These are phyloP conservation scores for Salicornia ramosissima DNA, from an alignment of 148 eudicot species.

Conservation along the genomic window DNA sequence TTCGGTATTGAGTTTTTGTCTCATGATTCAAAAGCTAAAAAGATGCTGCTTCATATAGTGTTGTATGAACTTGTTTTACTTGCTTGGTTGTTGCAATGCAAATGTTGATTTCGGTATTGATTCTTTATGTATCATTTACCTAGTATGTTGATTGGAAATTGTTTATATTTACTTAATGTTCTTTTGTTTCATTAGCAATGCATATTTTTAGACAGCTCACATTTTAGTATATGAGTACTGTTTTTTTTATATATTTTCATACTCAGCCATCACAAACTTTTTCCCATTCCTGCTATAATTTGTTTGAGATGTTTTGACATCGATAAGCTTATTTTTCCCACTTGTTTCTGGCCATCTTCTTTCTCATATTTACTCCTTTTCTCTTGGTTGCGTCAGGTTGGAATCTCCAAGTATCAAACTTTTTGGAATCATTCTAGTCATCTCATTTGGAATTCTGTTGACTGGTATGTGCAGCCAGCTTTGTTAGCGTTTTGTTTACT, in stretches of 20 bases:
- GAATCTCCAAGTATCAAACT: slow-evolving; percentile 90
- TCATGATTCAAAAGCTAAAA: too few species aligned
- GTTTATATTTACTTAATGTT: background rate
- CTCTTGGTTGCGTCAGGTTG: slow-evolving; percentile 47
- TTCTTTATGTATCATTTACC: background rate
- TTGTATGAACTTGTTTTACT: too few species aligned
- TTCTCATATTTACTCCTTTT: background rate
- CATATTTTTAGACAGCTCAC: background rate
- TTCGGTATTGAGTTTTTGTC: too few species aligned
- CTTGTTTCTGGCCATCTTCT: background rate
- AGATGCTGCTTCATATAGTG: too few species aligned
- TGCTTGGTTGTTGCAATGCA: background rate
- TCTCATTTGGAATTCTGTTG: slow-evolving; percentile 71
- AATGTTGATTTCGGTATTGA: background rate
- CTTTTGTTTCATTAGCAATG: background rate
- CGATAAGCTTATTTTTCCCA: background rate
- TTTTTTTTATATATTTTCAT: background rate
- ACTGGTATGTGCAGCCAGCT: slow-evolving; percentile 52
- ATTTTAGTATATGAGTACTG: background rate
- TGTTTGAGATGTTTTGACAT: background rate
- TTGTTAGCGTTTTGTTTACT: slow-evolving; percentile 8
- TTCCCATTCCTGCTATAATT: background rate
- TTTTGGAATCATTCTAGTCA: slow-evolving; percentile 76
- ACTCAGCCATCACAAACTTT: background rate
- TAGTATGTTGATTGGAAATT: background rate